phyloP scores from a whole-genome alignment of 1,139 yeast species.

The Sugiyamaella sp. region DNA sequence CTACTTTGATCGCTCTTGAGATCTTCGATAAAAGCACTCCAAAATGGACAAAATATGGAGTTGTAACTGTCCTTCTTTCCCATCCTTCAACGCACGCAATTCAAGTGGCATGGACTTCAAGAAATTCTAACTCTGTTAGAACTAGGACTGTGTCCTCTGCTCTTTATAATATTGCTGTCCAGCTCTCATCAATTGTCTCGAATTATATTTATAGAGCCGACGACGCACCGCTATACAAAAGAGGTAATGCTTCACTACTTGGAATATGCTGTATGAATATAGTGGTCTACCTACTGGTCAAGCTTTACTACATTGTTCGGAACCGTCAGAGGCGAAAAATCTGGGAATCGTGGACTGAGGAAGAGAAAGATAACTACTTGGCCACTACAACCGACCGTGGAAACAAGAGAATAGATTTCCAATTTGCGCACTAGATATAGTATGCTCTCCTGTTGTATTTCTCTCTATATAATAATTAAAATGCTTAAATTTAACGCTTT shows the following conservation, averaged over 20 bases:
- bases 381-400: slow-evolving; percentile 53
- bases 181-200: slow-evolving; percentile 55
- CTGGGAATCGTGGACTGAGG: slow-evolving; percentile 54
- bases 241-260: slow-evolving; percentile 55
- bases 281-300: slow-evolving; percentile 29
- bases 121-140: slow-evolving; percentile 61
- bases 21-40: slow-evolving; percentile 52
- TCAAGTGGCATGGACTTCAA: slow-evolving; percentile 61
- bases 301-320: slow-evolving; percentile 50
- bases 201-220: slow-evolving; percentile 58
- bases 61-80: slow-evolving; percentile 51
- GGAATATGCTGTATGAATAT: slow-evolving; percentile 43
- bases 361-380: slow-evolving; percentile 53
- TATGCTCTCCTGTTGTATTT: no score
- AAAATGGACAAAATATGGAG: slow-evolving; percentile 46
- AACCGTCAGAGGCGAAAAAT: slow-evolving; percentile 50
- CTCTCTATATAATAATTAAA: no score
- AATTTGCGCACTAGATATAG: slow-evolving; percentile 46
- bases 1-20: slow-evolving; percentile 51
- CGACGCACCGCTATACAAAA: slow-evolving; percentile 60
- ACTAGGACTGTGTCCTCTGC: slow-evolving; percentile 65
- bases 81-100: slow-evolving; percentile 55
- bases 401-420: slow-evolving; percentile 58
- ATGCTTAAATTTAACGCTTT: no score
- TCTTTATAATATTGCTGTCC: slow-evolving; percentile 63